A percentile compares a stretch with the other conserved stretches of the same genome.
Conservation (phyloP, 306 rosid genomes). For the Castanea sativa region DNA sequence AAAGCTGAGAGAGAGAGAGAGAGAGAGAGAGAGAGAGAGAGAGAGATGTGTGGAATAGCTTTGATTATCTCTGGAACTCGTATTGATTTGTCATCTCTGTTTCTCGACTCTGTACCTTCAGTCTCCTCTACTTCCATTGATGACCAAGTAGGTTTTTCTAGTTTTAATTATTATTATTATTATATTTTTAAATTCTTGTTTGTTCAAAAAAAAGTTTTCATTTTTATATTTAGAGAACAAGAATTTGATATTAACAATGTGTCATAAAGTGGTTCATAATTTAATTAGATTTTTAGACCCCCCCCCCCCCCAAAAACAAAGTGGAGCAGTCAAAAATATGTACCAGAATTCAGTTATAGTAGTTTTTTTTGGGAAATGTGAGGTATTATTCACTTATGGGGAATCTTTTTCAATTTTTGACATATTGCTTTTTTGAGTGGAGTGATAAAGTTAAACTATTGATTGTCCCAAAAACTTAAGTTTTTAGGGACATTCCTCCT, state of each 20-base stretch:
- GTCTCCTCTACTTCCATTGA: constrained; percentile 6
- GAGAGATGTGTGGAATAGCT: constrained; percentile 89
- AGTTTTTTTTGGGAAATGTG: neutral
- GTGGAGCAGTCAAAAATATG: neutral
- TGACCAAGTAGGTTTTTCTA: constrained; percentile 38
- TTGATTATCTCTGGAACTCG: constrained; percentile 64
- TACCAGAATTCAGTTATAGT: neutral
- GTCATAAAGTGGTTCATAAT: neutral
- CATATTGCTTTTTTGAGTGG: no score
- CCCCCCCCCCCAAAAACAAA: neutral
- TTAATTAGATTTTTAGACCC: neutral
- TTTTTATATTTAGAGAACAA: neutral
- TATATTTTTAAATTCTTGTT: neutral
- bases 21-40: neutral
- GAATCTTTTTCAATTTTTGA: neutral
- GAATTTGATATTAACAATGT: neutral
- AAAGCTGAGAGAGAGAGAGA: neutral
- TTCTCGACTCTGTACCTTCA: constrained; percentile 27
- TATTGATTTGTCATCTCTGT: constrained; percentile 38
- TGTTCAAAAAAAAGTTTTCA: neutral
- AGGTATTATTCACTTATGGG: no score
- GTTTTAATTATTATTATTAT: no score
- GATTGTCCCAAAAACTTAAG: rapidly evolving
- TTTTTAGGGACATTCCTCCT: no score
- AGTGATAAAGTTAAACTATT: no score